Evolutionary conservation across 345 rosid species (phyloP).

Genomic region (Nephelium lappaceum): DNA sequence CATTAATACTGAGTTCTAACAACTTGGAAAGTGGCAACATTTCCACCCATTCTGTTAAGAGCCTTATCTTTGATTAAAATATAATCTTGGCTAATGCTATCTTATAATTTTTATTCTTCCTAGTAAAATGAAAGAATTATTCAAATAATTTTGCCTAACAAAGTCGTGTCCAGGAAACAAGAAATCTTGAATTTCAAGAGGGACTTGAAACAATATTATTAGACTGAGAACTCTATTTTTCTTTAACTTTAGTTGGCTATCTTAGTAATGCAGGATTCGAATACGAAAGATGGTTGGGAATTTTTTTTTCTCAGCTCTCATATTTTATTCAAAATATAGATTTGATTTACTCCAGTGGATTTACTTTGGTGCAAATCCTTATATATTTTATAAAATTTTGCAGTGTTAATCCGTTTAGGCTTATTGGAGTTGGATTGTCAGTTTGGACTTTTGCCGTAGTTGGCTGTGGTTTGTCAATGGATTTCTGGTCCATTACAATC

Average conservation of each 20-base stretch:
- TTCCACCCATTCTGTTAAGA: background rate
- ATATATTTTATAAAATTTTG: constrained; percentile 28
- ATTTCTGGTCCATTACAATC: constrained; percentile 82
- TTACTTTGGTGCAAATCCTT: constrained; percentile 16
- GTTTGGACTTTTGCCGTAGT: constrained; percentile 82
- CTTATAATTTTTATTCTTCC: background rate
- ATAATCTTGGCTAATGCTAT: background rate
- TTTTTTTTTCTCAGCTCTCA: background rate
- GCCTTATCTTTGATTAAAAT: background rate
- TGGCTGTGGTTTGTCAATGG: constrained; percentile 84
- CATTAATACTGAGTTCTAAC: background rate
- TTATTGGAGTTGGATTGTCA: constrained; percentile 86
- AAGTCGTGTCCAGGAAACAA: background rate
- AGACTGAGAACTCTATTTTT: background rate
- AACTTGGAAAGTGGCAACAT: background rate
- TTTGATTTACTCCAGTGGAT: background rate
- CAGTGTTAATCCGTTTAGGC: constrained; percentile 92
- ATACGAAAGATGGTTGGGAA: constrained; percentile 5
- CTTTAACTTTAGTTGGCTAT: background rate
- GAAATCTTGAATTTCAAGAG: background rate
- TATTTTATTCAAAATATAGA: background rate
- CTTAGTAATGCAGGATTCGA: background rate
- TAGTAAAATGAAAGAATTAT: background rate
- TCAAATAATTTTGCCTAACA: background rate
- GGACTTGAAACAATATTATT: constrained; percentile 4